Percentiles rank a stretch among this genome's conserved stretches.
Conservation (phyloP, 2,329 filamentous ascomycete genomes). For the Chrysosporium queenslandicum region DNA sequence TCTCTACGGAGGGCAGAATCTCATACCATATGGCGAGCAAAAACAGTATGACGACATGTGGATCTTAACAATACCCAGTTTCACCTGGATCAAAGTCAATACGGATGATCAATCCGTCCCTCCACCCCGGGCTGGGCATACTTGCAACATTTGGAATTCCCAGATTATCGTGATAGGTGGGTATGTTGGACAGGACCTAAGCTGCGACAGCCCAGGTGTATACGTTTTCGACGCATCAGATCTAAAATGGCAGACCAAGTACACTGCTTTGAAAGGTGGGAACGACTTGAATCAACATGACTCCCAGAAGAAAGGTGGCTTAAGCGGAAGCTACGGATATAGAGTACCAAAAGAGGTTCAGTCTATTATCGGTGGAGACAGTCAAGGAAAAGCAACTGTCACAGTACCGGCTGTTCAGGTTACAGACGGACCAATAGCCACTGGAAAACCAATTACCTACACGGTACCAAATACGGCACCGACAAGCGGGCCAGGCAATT, state of each 20-base stretch:
- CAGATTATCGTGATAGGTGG: conserved; percentile 75
- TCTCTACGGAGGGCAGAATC: conserved; percentile 66
- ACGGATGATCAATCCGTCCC: conserved; percentile 39
- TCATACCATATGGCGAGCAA: conserved; percentile 51
- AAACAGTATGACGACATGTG: conserved; percentile 62
- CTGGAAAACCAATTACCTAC: conserved; percentile 59
- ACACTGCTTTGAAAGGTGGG: conserved; percentile 52
- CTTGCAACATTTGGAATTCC: conserved; percentile 66
- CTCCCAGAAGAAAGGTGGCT: conserved; percentile 45
- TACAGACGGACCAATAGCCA: conserved; percentile 59
- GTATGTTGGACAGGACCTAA: conserved; percentile 50
- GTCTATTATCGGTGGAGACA: conserved; percentile 56
- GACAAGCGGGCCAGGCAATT: conserved; percentile 17
- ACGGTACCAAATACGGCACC: conserved; percentile 41
- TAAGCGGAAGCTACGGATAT: conserved; percentile 56
- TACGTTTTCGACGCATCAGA: conserved; percentile 69
- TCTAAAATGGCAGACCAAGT: conserved; percentile 58
- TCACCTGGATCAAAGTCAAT: conserved; percentile 65
- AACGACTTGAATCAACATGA: conserved; percentile 44
- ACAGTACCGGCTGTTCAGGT: conserved; percentile 54
- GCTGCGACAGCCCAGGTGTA: conserved; percentile 58
- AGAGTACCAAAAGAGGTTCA: conserved; percentile 56
- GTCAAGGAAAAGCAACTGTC: conserved; percentile 57
- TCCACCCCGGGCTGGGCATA: conserved; percentile 59
- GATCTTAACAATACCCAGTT: conserved; percentile 69